Conservation (phyloP, 768 basidiomycete genomes). For the Floccularia luteovirens region DNA sequence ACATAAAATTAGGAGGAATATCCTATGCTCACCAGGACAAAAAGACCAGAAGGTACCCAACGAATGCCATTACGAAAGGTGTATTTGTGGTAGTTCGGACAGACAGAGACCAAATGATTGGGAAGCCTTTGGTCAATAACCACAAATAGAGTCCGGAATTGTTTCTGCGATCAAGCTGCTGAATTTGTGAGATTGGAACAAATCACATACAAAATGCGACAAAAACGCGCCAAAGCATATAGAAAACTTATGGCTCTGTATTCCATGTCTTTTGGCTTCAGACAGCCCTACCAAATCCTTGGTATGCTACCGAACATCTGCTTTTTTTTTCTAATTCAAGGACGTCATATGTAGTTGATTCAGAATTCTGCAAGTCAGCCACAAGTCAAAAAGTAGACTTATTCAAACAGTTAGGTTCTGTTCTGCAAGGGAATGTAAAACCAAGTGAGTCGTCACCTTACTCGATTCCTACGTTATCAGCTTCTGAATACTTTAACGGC, state of each 20-base stretch:
- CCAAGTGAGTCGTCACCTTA: constrained; percentile 59
- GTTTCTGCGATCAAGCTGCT: too few species aligned
- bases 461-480: constrained; percentile 5
- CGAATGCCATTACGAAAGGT: constrained; percentile 9
- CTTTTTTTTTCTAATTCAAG: constrained; percentile 8
- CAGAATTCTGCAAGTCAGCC: constrained; percentile 71
- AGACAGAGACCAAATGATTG: too few species aligned
- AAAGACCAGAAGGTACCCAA: constrained; percentile 14
- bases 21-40: constrained; percentile 20
- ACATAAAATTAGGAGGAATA: background rate
- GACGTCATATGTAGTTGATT: constrained; percentile 55
- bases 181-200: too few species aligned
- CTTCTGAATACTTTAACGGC: constrained; percentile 25
- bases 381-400: constrained; percentile 70
- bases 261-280: constrained; percentile 79
- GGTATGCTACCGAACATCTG: constrained; percentile 36
- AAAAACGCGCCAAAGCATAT: constrained; percentile 93
- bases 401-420: constrained; percentile 60
- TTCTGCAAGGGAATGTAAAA: constrained; percentile 85
- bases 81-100: background rate
- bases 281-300: constrained; percentile 90
- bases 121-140: constrained; percentile 8
- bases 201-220: constrained; percentile 77
- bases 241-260: constrained; percentile 92
- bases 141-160: too few species aligned